Evolutionary conservation across 192 early-diverging fungal species (phyloP), one percentile per base, ranked within the genome.

Genomic region (Fimicolochytrium jonesii): DNA sequence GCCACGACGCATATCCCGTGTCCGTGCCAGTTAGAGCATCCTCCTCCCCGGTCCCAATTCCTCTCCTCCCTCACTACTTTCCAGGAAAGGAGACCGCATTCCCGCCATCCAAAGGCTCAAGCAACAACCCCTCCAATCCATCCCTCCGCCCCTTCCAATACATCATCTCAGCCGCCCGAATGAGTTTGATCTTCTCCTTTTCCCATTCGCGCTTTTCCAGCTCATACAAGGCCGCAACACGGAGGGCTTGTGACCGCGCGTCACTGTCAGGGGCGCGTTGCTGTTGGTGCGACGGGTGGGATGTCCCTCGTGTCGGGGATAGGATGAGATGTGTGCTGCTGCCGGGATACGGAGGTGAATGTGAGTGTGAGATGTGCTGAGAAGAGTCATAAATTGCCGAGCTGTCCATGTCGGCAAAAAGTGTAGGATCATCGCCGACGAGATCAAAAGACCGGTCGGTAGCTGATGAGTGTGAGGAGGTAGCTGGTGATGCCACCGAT

Each of bases 201-300:
- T 55, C 53, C 53, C 53, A 55, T 6, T 55, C 53, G 3, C 35
- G 53, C 23, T 50, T 25, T 18, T 55, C 53, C 29, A 55, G n/a
- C 13, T 55, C 53, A 18, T 55, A 55, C 10, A 55, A 26, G 3
- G 31, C 35, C 11, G 53, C 31, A 2, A 55, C 6, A 13, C 32
- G 53, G 17, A 50, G 5, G 3, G 48, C 5, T 3, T 4, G 48
- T 6, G n/a, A n/a, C n/a, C n/a, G 4, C 13, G n/a, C 15, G 9
- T 55, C 53, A 6, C 3, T n/a, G 10, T 34, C 11, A 35, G 28
- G n/a, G 7, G 17, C 9, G n/a, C 33, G 6, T 36, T 36, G 33
- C 20, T n/a, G n/a, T n/a, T n/a, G 28, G 34, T 7, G 31, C 26
- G 9, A 33, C 17, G 32, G 35, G 15, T 13, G 5, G 6, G 53